These are phyloP conservation scores for Fusarium anguioides DNA, from an alignment of 2,329 filamentous ascomycete genomes.

Conservation along the genomic window DNA sequence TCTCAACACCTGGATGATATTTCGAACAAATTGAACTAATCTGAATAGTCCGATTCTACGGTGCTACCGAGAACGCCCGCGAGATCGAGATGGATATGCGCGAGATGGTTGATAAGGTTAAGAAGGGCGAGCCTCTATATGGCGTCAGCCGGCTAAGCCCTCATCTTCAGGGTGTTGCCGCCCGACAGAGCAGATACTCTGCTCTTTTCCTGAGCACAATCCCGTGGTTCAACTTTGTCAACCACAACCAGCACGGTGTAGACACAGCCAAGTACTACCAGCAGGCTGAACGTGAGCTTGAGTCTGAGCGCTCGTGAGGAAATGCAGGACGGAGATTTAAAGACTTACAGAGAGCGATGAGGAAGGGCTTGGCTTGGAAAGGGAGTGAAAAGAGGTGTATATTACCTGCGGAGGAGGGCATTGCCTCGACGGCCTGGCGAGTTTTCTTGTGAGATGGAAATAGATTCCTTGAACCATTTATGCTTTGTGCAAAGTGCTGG, in stretches of 20 bases:
- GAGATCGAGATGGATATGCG: constrained; percentile 97
- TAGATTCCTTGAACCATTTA: constrained; percentile 35
- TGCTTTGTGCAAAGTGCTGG: neutral
- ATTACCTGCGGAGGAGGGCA: constrained; percentile 39
- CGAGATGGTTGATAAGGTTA: constrained; percentile 98
- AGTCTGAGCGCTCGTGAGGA: constrained; percentile 67
- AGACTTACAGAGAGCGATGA: neutral
- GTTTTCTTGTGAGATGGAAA: constrained; percentile 41
- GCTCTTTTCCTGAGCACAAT: constrained; percentile 85
- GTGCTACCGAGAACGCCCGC: constrained; percentile 89
- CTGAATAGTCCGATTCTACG: constrained; percentile 87
- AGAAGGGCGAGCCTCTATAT: constrained; percentile 89
- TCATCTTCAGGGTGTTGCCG: constrained; percentile 93
- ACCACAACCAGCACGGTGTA: constrained; percentile 94
- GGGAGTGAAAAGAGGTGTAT: constrained; percentile 39
- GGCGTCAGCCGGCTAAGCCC: constrained; percentile 81
- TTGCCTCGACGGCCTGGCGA: constrained; percentile 35
- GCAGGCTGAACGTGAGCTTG: constrained; percentile 92
- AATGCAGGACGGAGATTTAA: neutral
- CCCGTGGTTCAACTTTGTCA: constrained; percentile 98
- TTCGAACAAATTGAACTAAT: neutral
- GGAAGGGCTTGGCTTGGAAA: neutral
- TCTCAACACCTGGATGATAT: neutral
- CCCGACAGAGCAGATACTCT: constrained; percentile 91
- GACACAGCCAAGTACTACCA: constrained; percentile 99